phyloP scores from a whole-genome alignment of 2,329 filamentous ascomycete genomes.

The Claviceps capensis region DNA sequence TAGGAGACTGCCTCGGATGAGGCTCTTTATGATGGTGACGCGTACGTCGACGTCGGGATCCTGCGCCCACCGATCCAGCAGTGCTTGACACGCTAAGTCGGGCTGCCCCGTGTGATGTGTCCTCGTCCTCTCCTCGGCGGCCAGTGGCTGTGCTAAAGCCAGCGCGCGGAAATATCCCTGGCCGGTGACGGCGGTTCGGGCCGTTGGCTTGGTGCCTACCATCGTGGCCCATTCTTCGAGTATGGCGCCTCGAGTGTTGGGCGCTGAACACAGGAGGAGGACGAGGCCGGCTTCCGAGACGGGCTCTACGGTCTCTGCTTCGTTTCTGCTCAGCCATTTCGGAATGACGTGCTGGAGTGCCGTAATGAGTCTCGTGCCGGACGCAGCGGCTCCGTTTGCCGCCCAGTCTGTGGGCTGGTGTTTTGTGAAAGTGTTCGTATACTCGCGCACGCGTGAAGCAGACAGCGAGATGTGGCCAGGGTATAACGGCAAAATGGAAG shows the following conservation, averaged over 20 bases:
- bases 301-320: conserved; percentile 34
- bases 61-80: conserved; percentile 38
- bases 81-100: conserved; percentile 28
- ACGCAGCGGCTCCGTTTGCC: conserved; percentile 5
- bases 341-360: conserved; percentile 22
- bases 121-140: conserved; percentile 5
- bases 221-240: conserved; percentile 33
- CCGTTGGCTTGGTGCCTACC: conserved; percentile 21
- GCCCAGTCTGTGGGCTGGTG: conserved; percentile 7
- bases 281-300: conserved; percentile 37
- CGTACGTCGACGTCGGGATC: conserved; percentile 38
- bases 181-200: conserved; percentile 24
- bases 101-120: conserved; percentile 2
- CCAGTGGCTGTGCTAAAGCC: conserved; percentile 33
- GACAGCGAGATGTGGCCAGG: conserved; percentile 15
- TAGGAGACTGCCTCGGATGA: conserved; percentile 34
- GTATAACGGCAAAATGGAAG: conserved; percentile 4
- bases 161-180: conserved; percentile 41
- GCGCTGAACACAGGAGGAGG: conserved; percentile 31
- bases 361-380: conserved; percentile 12
- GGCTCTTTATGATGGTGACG: conserved; percentile 40
- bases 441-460: conserved; percentile 8
- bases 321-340: conserved; percentile 35
- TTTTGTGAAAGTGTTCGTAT: conserved; percentile 10
- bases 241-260: conserved; percentile 21